phyloP scores from a whole-genome alignment of 495 filamentous ascomycete species.

The Copromyces sp. region DNA sequence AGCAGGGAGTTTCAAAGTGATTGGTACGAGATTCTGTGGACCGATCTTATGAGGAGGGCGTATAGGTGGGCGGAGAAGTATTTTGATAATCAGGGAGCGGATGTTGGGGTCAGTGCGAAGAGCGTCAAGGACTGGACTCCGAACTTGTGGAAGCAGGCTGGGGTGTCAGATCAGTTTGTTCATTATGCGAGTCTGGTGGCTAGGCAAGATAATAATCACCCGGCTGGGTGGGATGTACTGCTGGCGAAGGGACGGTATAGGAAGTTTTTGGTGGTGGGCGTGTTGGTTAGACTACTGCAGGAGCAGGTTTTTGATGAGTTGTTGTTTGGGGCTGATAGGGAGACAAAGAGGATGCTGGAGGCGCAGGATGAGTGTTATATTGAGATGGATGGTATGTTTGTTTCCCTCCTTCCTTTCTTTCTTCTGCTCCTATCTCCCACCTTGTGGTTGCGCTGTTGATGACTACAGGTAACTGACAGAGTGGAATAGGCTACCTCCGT shows the following conservation, averaged over 20 bases:
- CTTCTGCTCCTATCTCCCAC: background rate
- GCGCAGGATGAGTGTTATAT: conserved; percentile 24
- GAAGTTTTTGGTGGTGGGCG: conserved; percentile 30
- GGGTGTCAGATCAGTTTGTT: conserved; percentile 20
- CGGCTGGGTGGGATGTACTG: conserved; percentile 32
- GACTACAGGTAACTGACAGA: background rate
- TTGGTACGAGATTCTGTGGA: conserved; percentile 16
- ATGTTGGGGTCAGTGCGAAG: background rate
- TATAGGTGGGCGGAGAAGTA: conserved; percentile 2
- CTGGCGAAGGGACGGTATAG: conserved; percentile 23
- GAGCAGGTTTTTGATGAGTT: conserved; percentile 33
- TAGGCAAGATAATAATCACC: conserved; percentile 22
- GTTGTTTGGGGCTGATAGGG: conserved; percentile 30
- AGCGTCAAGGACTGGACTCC: background rate
- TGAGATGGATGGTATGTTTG: conserved; percentile 29
- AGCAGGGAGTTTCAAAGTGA: background rate
- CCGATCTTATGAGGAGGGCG: conserved; percentile 4
- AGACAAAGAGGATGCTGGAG: conserved; percentile 22
- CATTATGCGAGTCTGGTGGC: conserved; percentile 27
- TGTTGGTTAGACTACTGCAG: conserved; percentile 33
- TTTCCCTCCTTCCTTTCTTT: background rate
- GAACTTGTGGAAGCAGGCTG: conserved; percentile 6
- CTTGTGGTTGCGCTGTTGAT: background rate
- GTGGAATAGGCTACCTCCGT: conserved; percentile 29
- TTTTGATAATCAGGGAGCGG: conserved; percentile 1